Percentiles rank a stretch among this genome's conserved stretches.
These are phyloP conservation scores for Melaleuca quinquenervia DNA, from an alignment of 345 rosid genomes.

Conservation along the genomic window DNA sequence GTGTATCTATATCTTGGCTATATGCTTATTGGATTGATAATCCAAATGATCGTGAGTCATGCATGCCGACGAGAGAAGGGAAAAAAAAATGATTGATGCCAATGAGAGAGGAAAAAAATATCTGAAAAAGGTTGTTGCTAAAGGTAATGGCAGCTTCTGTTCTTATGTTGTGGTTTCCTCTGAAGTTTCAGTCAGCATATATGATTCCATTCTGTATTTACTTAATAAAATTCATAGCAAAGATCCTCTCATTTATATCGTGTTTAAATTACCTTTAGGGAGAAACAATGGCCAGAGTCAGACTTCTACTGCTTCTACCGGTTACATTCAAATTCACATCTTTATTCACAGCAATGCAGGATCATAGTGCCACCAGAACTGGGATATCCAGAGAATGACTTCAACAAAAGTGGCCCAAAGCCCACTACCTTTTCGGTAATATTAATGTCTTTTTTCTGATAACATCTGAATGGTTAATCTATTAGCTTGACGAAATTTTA, in stretches of 20 bases:
- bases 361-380: constrained; percentile 89
- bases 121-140: background rate
- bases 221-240: background rate
- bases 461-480: background rate
- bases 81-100: background rate
- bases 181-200: background rate
- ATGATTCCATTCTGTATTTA: background rate
- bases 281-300: background rate
- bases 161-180: background rate
- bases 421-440: constrained; percentile 89
- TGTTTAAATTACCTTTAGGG: background rate
- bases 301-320: background rate
- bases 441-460: background rate
- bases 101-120: background rate
- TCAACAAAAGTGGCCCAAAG: constrained; percentile 66
- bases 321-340: constrained; percentile 4
- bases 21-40: background rate
- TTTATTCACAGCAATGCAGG: constrained; percentile 58
- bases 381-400: constrained; percentile 90
- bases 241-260: background rate
- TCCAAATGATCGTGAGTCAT: background rate
- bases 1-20: background rate
- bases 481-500: background rate
- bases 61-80: background rate
- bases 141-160: background rate